Conservation (phyloP, 2,329 filamentous ascomycete species). For the Ophiostoma pallidulum region DNA sequence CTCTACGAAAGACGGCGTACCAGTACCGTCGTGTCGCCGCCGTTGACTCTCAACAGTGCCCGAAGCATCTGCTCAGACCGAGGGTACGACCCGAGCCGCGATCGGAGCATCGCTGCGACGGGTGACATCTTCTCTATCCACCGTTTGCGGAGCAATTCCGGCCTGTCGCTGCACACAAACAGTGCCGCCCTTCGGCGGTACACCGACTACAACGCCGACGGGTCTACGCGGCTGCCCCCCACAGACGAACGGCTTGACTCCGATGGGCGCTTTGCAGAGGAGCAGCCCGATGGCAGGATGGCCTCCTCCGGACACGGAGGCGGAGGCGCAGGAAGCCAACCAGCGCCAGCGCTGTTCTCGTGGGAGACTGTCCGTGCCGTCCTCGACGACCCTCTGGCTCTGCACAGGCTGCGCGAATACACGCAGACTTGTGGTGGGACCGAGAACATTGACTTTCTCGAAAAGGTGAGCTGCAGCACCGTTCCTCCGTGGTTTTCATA, state of each 20-base stretch:
- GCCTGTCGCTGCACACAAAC: conserved; percentile 36
- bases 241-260: conserved; percentile 15
- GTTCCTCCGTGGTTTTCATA: too few relatives aligned
- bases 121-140: conserved; percentile 10
- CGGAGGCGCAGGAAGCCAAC: conserved; percentile 15
- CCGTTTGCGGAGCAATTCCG: conserved; percentile 36
- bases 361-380: conserved; percentile 41
- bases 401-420: conserved; percentile 38
- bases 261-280: conserved; percentile 8
- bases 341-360: conserved; percentile 39
- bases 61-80: not conserved
- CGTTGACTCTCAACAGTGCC: conserved; percentile 5
- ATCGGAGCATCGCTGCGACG: not conserved
- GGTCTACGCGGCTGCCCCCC: conserved; percentile 23
- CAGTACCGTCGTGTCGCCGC: not conserved
- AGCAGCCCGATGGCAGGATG: not conserved
- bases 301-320: not conserved
- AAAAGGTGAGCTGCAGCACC: conserved; percentile 39
- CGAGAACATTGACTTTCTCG: conserved; percentile 41
- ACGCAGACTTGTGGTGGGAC: conserved; percentile 36
- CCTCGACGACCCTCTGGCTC: conserved; percentile 38
- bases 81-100: not conserved
- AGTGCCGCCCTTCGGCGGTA: conserved; percentile 35
- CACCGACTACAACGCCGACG: conserved; percentile 35
- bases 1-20: conserved; percentile 3